Evolutionary conservation across 73 alveolate species (phyloP), one percentile per base, ranked within the genome.

Genomic region (Uronychia setigera): DNA sequence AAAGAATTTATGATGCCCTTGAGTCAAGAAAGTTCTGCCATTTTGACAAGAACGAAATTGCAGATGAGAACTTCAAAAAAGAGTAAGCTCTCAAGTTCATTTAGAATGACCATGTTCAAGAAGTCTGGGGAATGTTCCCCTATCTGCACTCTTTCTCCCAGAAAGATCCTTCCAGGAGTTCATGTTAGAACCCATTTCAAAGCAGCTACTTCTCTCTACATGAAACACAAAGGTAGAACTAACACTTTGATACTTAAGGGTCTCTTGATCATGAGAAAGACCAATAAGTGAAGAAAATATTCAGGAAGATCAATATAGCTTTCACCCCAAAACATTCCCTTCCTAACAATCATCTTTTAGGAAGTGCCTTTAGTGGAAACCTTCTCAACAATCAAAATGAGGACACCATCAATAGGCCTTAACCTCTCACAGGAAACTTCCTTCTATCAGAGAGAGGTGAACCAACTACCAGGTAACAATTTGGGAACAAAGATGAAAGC

Each of bases 101-200:
- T 1, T 1, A 29, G 35, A 60, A 81, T 29, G 57, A 32, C 76
- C 0, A 81, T 74, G 0, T 59, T 59, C 46, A 58, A 31, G 60
- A 81, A 34, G 34, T 81, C 60, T 29, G 31, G 35, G 11, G 31
- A 60, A 30, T 29, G 29, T 31, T 46, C 67, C 19, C 67, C 67
- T 19, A 31, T 28, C 29, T 58, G 58, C 9, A 29, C 35, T 27
- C 29, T 46, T 0, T 30, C 77, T 9, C 88, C 88, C 27, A 82
- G 74, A 30, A 33, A 82, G 32, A 26, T 82, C 1, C 83, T 82
- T 1, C 89, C 89, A 0, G n/a, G 32, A 1, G 58, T 82, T 0
- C 89, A 82, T 31, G 0, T 74, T 29, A 60, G 74, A 31, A 82
- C 89, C 34, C 89, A 82, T 67, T 82, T 82, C 78, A 82, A 82